Evolutionary conservation across 371 early-diverging fungal genomes (phyloP), one percentile per base, ranked within the genome.

Genomic region (Mucor sp.): DNA sequence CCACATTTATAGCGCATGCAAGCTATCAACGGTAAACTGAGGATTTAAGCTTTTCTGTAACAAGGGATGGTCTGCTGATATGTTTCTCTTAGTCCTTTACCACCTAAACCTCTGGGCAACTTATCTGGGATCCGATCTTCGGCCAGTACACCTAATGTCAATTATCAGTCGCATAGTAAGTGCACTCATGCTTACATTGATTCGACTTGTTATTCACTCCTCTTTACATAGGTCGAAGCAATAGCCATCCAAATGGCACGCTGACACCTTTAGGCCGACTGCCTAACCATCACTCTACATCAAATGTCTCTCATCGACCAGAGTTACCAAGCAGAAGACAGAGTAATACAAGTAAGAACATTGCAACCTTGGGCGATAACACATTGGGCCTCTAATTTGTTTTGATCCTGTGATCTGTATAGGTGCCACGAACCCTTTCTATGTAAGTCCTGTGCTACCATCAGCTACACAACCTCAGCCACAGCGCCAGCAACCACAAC

Each of bases 61-160:
- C 27, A 27, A 41, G 41, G 25, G 15, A 27, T 53, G 12, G 27
- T 5, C 53, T 23, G 12, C 53, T 53, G n/a, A 58, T 30, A n/a
- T 9, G 9, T 23, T 59, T 59, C 15, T 19, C 21, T n/a, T 23
- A 58, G 58, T 21, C 58, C 58, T 37, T 33, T 33, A 21, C 53
- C 58, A 37, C 19, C 33, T 37, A 58, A 23, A 23, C 35, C 60
- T 41, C 2, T 43, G 11, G 33, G 32, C 7, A 57, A 33, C 17
- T 14, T 41, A 15, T 23, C 37, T 60, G 60, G 60, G 17, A 41
- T 43, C 4, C 23, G 17, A 15, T 48, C 48, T 25, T 62, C 48
- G 19, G 33, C 25, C 14, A 64, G 64, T 56, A 23, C 64, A 7
- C 56, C 64, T 14, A 43, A 57, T 30, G 43, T 57, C 23, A 57